Percentiles rank a stretch among this genome's conserved stretches.
Conservation (phyloP, 345 rosid species). For the Dipteronia dyeriana region DNA sequence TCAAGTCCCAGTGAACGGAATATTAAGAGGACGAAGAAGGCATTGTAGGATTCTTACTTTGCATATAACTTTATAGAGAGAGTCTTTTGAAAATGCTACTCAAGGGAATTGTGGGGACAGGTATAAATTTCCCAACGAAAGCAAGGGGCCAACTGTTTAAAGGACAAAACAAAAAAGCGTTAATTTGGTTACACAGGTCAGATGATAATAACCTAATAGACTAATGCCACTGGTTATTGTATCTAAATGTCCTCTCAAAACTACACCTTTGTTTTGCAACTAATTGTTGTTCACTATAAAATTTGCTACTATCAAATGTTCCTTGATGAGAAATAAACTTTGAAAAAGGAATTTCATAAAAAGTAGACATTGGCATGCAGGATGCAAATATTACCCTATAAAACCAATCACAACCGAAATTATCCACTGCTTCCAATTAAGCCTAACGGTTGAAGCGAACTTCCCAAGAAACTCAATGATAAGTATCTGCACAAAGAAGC, state of each 20-base stretch:
- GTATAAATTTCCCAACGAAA: slow-evolving; percentile 63
- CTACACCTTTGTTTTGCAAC: not conserved
- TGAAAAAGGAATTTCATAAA: not conserved
- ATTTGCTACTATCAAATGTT: too few relatives aligned
- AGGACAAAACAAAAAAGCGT: not conserved
- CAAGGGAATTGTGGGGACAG: slow-evolving; percentile 65
- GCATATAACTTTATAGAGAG: not conserved
- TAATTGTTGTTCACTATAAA: not conserved
- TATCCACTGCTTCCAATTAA: slow-evolving; percentile 84
- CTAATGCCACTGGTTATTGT: not conserved
- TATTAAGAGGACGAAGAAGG: not conserved
- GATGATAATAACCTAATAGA: not conserved
- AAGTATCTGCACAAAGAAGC: slow-evolving; percentile 44
- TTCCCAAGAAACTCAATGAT: slow-evolving; percentile 70
- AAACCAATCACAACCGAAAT: slow-evolving; percentile 58
- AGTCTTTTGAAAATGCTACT: slow-evolving; percentile 23
- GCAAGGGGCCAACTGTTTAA: slow-evolving; percentile 89
- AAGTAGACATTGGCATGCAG: not conserved
- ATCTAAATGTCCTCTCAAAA: not conserved
- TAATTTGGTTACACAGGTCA: not conserved
- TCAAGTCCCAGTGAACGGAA: not conserved
- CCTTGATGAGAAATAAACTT: not conserved
- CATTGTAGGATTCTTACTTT: slow-evolving; percentile 21
- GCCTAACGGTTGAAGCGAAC: slow-evolving; percentile 49
- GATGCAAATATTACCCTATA: slow-evolving; percentile 44